Percentiles rank a stretch among this genome's conserved stretches.
phyloP scores from a whole-genome alignment of 2,329 filamentous ascomycete species.

The Penicillium paneum region DNA sequence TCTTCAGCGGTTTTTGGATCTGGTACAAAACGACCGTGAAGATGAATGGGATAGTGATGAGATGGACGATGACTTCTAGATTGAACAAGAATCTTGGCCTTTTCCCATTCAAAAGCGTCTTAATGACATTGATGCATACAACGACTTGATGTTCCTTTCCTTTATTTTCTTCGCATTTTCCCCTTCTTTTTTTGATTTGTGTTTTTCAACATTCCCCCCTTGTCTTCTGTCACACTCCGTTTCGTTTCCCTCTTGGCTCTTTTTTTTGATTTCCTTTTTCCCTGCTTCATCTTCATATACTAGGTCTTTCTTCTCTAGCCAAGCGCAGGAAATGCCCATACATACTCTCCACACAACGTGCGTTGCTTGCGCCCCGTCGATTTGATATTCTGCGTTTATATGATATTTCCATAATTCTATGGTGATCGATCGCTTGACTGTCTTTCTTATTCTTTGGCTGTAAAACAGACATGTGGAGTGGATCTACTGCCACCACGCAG shows the following conservation, averaged over 20 bases:
- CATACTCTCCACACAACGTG: not conserved
- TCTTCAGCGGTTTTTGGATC: slow-evolving; percentile 51
- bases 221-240: not conserved
- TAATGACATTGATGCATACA: slow-evolving; percentile 6
- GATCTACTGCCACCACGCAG: not conserved
- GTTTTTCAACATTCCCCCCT: not conserved
- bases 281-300: not conserved
- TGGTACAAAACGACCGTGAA: slow-evolving; percentile 54
- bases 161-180: not conserved
- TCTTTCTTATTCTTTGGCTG: not conserved
- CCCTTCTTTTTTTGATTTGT: not conserved
- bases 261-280: not conserved
- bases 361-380: not conserved
- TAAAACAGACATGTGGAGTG: not conserved
- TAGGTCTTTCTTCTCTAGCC: not conserved
- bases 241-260: not conserved
- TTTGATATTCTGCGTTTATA: not conserved
- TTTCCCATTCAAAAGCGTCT: not conserved
- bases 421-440: no score
- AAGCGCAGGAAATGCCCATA: not conserved
- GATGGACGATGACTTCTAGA: slow-evolving; percentile 44
- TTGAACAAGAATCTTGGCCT: not conserved
- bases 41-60: slow-evolving; percentile 61
- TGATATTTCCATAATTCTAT: not conserved
- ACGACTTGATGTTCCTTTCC: not conserved